Percentiles rank a stretch among this genome's conserved stretches.
Conservation (phyloP, 306 rosid genomes). For the Dicorynia guianensis region DNA sequence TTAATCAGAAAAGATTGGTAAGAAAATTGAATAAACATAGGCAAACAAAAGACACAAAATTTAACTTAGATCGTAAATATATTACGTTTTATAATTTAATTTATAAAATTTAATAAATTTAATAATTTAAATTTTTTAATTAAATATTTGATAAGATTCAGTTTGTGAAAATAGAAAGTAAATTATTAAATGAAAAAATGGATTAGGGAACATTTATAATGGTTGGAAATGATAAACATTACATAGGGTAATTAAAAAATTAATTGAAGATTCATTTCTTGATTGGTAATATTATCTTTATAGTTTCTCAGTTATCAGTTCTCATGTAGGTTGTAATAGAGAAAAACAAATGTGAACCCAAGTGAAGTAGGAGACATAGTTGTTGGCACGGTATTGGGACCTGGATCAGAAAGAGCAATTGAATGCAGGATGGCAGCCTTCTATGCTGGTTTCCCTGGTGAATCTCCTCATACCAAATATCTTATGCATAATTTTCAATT, state of each 20-base stretch:
- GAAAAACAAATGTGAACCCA: constrained; percentile 79
- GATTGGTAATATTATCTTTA: neutral
- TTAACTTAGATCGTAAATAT: too few species aligned
- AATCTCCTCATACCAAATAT: neutral
- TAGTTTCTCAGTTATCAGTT: constrained; percentile 36
- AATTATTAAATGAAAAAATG: neutral
- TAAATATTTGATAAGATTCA: too few species aligned
- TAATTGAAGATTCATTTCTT: neutral
- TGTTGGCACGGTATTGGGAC: constrained; percentile 89
- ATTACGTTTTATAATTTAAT: too few species aligned
- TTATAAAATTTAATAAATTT: too few species aligned
- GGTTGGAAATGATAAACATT: constrained; percentile 20
- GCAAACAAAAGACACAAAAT: too few species aligned
- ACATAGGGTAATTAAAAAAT: constrained; percentile 3
- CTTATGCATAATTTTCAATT: neutral
- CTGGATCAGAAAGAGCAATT: constrained; percentile 86
- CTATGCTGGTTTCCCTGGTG: constrained; percentile 94
- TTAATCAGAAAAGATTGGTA: neutral
- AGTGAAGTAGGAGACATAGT: constrained; percentile 86
- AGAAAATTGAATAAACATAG: neutral
- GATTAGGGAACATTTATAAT: constrained; percentile 13
- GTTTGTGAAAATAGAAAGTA: too few species aligned
- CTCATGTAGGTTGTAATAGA: constrained; percentile 73
- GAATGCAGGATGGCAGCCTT: constrained; percentile 96
- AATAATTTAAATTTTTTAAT: too few species aligned